Percentiles rank a stretch among this genome's conserved stretches.
Evolutionary conservation across 2,329 filamentous ascomycete genomes (phyloP).

Genomic region (Aspergillus sp.): DNA sequence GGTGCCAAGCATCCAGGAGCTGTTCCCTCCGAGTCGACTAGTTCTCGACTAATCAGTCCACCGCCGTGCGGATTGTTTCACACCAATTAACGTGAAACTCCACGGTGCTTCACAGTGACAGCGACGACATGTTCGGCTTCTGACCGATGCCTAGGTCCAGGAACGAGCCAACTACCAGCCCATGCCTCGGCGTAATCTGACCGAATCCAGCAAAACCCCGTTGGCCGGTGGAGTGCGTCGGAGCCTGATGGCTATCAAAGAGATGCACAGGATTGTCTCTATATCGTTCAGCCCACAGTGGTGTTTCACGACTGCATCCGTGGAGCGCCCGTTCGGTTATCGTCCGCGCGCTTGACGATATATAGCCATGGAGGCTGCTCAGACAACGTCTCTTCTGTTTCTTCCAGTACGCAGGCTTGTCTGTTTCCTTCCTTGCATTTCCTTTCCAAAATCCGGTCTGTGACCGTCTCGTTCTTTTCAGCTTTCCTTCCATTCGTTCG

Average conservation of each 20-base stretch:
- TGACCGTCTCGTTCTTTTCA: constrained; percentile 20
- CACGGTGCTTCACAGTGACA: constrained; percentile 12
- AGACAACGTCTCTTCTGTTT: constrained; percentile 5
- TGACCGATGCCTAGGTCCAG: not conserved
- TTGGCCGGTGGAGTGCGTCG: constrained; percentile 10
- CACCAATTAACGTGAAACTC: constrained; percentile 21
- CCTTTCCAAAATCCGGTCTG: constrained; percentile 17
- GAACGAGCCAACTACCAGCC: not conserved
- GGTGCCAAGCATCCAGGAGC: constrained; percentile 14
- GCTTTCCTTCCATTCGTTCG: constrained; percentile 8
- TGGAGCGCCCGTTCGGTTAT: constrained; percentile 2
- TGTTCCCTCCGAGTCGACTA: constrained; percentile 5
- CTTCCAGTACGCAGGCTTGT: constrained; percentile 17
- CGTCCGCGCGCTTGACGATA: constrained; percentile 1
- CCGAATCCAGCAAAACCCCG: constrained; percentile 1
- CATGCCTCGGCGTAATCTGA: not conserved
- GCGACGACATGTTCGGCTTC: not conserved
- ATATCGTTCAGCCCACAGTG: not conserved
- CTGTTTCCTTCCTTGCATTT: constrained; percentile 16
- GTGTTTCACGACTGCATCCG: constrained; percentile 12
- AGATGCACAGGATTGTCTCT: not conserved
- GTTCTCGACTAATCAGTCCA: constrained; percentile 7
- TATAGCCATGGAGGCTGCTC: constrained; percentile 14
- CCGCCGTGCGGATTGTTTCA: constrained; percentile 13
- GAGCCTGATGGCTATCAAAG: constrained; percentile 1